Evolutionary conservation across 2,329 filamentous ascomycete species (phyloP), one percentile per base, ranked within the genome.

Genomic region (Cadophora gregata): DNA sequence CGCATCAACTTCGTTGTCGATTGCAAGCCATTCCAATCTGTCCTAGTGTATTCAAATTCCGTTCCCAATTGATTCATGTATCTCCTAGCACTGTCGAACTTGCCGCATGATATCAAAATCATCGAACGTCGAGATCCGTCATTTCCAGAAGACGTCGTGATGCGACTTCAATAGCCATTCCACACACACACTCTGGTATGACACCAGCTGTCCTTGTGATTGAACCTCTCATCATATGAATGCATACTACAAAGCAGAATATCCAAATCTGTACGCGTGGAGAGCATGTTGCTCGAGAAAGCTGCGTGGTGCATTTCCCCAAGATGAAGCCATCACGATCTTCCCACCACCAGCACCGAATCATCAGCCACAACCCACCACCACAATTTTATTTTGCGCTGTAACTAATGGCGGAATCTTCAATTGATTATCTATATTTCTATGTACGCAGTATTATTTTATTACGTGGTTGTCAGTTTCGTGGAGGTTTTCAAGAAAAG

Each of bases 291-390:
- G 51, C 21, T 45, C 53, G 59, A 59, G 64, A 27, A 66, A 64
- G 56, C 62, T 33, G 24, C 5, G 50, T 50, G 59, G 63, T 51
- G 51, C 21, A 59, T 50, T 62, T 64, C 25, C 64, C 56, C 60
- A 50, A 61, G 62, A 63, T 73, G 72, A 73, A 69, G 72, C 69
- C 67, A 72, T 73, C 72, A 62, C 69, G 66, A 72, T 51, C 65
- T 69, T 67, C 47, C 50, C 48, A 62, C 36, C 29, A 24, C n/a
- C 67, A 45, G 62, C 14, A 64, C 63, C 61, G 36, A 65, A 69
- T 14, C 45, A 38, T 33, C 62, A 31, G 48, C 42, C 60, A 14
- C 31, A 42, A 50, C 27, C 64, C 60, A 66, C 66, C 69, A 67
- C 67, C 61, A 67, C 60, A 48, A 65, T 68, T 36, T 64, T 68